Percentiles rank a stretch among this genome's conserved stretches.
Conservation (phyloP, 192 early-diverging fungal species). For the Coemansia furcata region DNA sequence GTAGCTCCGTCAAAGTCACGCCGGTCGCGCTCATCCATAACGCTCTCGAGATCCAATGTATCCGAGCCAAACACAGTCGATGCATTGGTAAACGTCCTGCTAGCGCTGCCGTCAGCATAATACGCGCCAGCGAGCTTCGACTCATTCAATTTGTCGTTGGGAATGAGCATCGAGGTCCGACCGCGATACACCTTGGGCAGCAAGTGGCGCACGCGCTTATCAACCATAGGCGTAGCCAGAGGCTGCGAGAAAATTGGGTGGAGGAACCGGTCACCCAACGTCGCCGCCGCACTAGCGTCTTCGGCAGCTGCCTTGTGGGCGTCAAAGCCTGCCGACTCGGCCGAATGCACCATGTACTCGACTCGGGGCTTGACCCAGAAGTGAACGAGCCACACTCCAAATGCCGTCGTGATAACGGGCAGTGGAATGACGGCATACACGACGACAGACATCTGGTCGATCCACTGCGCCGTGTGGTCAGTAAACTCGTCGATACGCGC, state of each 20-base stretch:
- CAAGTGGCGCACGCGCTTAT: constrained; percentile 62
- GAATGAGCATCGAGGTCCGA: constrained; percentile 21
- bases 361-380: constrained; percentile 54
- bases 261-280: constrained; percentile 60
- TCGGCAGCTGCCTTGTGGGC: constrained; percentile 18
- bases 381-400: constrained; percentile 54
- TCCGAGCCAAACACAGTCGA: constrained; percentile 46
- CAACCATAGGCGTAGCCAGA: constrained; percentile 66
- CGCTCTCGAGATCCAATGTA: constrained; percentile 27
- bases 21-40: constrained; percentile 50
- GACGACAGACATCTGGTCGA: constrained; percentile 42
- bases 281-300: constrained; percentile 17
- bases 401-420: constrained; percentile 57
- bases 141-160: neutral
- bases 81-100: constrained; percentile 27
- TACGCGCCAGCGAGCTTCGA: neutral
- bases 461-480: constrained; percentile 28
- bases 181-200: constrained; percentile 63
- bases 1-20: constrained; percentile 50
- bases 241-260: constrained; percentile 64
- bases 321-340: constrained; percentile 40
- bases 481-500: constrained; percentile 56
- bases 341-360: constrained; percentile 56
- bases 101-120: constrained; percentile 11
- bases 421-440: constrained; percentile 57